These are phyloP conservation scores for Pythium dissotocum DNA, from an alignment of 352 stramenopile genomes.

Conservation along the genomic window DNA sequence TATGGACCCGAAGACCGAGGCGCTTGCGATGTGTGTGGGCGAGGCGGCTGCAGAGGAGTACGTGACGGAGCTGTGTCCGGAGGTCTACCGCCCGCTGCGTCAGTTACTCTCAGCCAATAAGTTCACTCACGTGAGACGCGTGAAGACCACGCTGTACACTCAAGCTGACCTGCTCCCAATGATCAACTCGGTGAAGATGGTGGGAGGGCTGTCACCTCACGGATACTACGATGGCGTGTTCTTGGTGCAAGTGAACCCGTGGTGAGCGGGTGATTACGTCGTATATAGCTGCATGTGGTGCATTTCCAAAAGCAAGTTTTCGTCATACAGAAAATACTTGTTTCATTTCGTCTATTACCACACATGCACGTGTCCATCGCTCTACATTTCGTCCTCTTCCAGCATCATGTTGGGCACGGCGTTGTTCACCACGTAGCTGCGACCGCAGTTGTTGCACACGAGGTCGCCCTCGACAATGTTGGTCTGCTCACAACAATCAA, in stretches of 20 bases:
- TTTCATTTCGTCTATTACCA: conserved; percentile 1
- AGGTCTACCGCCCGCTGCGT: neutral
- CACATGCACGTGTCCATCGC: neutral
- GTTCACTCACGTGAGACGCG: neutral
- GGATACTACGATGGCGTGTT: neutral
- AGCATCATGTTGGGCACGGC: conserved; percentile 87
- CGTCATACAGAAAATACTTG: neutral
- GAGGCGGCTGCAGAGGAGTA: neutral
- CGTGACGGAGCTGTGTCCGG: neutral
- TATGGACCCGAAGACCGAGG: neutral
- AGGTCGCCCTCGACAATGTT: conserved; percentile 86
- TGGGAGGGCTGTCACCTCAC: neutral
- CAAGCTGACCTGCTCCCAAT: neutral
- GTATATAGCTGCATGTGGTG: too few species aligned
- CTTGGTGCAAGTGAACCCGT: neutral
- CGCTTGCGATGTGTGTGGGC: neutral
- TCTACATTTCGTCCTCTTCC: conserved; percentile 84
- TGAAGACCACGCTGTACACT: neutral
- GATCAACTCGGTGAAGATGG: neutral
- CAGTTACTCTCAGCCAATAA: neutral
- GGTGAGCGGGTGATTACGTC: too few species aligned
- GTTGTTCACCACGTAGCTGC: conserved; percentile 76
- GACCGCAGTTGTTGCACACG: conserved; percentile 83
- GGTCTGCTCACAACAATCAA: conserved; percentile 37
- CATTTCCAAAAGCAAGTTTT: too few species aligned